Base-by-base conservation (phyloP, 2,329 filamentous ascomycete genomes). In the Colletotrichum tabaci region DNA sequence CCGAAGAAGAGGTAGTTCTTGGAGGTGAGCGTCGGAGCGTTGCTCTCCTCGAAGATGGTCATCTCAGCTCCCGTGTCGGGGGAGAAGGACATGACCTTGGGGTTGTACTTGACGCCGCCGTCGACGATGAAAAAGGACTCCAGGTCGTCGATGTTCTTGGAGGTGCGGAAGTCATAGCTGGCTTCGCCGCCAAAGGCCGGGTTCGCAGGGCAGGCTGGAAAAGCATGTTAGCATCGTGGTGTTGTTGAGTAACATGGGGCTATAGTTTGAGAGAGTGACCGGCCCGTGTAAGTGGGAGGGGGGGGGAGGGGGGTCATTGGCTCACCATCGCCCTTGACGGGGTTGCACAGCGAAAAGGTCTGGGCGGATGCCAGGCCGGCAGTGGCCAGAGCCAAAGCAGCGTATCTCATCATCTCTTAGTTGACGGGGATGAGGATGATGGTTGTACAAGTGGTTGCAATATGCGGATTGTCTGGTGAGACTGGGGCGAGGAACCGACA, bases 101-200 rank as follows among this genome's bases (percentile, higher is more conserved):
- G 80, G 68, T 79, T 77, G 72, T 84, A 81, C 30, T 78, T 78
- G 6, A 82, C 85, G 61, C 87, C 84, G 70, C 80, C 80, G 56
- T 88, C 88, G 12, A 88, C 82, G 0, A 85, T 88, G 81, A 92
- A 94, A 74, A 88, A 86, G 70, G 77, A 80, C 78, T 81, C 74
- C 74, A 82, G 79, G 50, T 77, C 77, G 52, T 82, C 84, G 52
- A 73, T 58, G 38, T 78, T 77, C 50, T 80, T 84, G 78, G 69
- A 60, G 5, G 21, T 46, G n/a, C 61, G 58, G 63, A 74, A 74
- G 63, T 74, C 63, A 61, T 63, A 74, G 50, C 5, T 44, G 58
- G 58, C 61, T 16, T 67, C 61, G 50, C 57, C 61, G 49, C 73
- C 73, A 44, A 74, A 73, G 12, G 74, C 74, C 10, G 73, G 64